phyloP scores from a whole-genome alignment of 495 filamentous ascomycete genomes.

The Penicillium bovifimosum region DNA sequence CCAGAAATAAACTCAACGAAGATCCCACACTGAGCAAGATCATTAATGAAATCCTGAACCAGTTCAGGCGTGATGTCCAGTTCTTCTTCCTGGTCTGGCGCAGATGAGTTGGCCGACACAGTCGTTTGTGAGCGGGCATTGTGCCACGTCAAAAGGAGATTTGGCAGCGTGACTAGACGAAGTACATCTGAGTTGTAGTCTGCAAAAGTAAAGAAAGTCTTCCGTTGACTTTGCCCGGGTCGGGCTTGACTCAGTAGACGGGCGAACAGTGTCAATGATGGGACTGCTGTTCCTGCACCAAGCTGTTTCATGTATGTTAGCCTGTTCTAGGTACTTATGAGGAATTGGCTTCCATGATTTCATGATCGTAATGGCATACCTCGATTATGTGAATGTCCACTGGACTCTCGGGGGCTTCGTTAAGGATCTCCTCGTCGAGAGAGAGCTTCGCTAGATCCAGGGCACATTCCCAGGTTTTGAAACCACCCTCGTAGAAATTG shows the following conservation, averaged over 20 bases:
- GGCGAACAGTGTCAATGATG: constrained; percentile 71
- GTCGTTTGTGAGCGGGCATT: constrained; percentile 17
- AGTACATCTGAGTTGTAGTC: constrained; percentile 90
- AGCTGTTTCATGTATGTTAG: constrained; percentile 47
- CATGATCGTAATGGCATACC: constrained; percentile 51
- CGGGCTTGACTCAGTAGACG: constrained; percentile 49
- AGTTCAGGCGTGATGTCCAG: constrained; percentile 67
- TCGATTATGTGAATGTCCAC: constrained; percentile 61
- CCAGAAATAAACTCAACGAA: constrained; percentile 73
- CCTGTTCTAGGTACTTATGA: not conserved
- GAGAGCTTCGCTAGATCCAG: constrained; percentile 73
- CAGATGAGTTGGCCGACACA: constrained; percentile 3
- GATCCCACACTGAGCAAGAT: constrained; percentile 53
- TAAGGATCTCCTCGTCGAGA: constrained; percentile 11
- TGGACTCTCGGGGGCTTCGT: constrained; percentile 23
- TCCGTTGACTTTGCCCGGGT: constrained; percentile 14
- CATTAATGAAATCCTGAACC: constrained; percentile 52
- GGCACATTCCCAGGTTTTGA: constrained; percentile 98
- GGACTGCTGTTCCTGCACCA: constrained; percentile 86
- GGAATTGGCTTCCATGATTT: not conserved
- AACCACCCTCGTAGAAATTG: constrained; percentile 94
- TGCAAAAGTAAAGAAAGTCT: constrained; percentile 63
- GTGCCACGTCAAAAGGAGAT: constrained; percentile 78
- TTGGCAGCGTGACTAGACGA: constrained; percentile 81
- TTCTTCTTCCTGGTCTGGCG: constrained; percentile 50